These are phyloP conservation scores for Clonostachys byssicola DNA, from an alignment of 2,329 filamentous ascomycete genomes.

Conservation along the genomic window DNA sequence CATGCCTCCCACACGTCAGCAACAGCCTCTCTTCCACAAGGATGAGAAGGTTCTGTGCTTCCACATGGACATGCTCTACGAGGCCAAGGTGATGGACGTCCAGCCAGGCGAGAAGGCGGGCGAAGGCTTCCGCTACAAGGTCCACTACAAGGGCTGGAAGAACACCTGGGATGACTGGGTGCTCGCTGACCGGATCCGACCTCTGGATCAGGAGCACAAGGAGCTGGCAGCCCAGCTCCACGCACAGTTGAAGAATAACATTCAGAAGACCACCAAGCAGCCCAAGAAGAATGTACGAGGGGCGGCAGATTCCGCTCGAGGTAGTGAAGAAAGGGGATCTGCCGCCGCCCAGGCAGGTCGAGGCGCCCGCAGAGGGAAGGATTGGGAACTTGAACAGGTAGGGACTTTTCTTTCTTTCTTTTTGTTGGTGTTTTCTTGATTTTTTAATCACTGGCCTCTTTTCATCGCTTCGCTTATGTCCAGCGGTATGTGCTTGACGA, in stretches of 20 bases:
- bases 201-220: conserved; percentile 92
- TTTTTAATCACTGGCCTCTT: no score
- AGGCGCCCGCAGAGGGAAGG: conserved; percentile 70
- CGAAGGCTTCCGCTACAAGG: conserved; percentile 76
- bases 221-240: conserved; percentile 75
- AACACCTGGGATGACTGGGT: conserved; percentile 99
- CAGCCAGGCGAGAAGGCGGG: conserved; percentile 58
- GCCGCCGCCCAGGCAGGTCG: conserved; percentile 56
- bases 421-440: neutral
- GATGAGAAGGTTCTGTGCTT: conserved; percentile 97
- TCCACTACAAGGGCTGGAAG: conserved; percentile 99
- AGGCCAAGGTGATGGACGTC: conserved; percentile 89
- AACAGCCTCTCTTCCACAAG: conserved; percentile 54
- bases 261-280: conserved; percentile 49
- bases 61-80: conserved; percentile 94
- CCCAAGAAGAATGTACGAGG: conserved; percentile 35
- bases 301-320: conserved; percentile 50
- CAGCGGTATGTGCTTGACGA: no score
- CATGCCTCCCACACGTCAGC: conserved; percentile 38
- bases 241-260: conserved; percentile 60
- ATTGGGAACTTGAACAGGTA: conserved; percentile 81
- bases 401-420: conserved; percentile 19
- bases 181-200: conserved; percentile 84
- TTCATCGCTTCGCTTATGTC: no score
- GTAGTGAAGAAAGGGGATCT: conserved; percentile 73